Evolutionary conservation across 2,329 filamentous ascomycete species (phyloP).

Genomic region (Alternaria dauci): DNA sequence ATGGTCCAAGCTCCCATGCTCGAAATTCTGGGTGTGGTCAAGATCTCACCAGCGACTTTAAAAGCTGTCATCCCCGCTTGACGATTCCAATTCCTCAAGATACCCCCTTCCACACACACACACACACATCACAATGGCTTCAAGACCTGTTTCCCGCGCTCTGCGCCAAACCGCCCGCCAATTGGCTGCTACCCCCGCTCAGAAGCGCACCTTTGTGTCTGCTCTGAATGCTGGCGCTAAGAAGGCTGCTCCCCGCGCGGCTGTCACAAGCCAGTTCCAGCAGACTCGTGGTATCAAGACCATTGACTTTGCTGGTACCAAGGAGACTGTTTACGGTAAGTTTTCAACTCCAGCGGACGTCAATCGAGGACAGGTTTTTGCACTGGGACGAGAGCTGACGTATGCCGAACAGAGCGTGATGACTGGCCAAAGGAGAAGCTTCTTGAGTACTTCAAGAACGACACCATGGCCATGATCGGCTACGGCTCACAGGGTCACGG

Average conservation of each 20-base stretch:
- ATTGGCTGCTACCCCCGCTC: slow-evolving; percentile 60
- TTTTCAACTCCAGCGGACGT: slow-evolving; percentile 16
- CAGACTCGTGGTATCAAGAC: slow-evolving; percentile 92
- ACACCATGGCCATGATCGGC: slow-evolving; percentile 98
- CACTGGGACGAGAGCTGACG: slow-evolving; percentile 34
- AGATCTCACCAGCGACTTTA: slow-evolving; percentile 26
- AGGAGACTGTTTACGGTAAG: slow-evolving; percentile 93
- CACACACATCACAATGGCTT: slow-evolving; percentile 71
- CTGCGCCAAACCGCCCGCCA: slow-evolving; percentile 66
- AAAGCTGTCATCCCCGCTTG: slow-evolving; percentile 37
- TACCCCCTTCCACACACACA: slow-evolving; percentile 47
- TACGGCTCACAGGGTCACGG: slow-evolving; percentile 99
- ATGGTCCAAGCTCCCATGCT: slow-evolving; percentile 25
- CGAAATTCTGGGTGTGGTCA: slow-evolving; percentile 15
- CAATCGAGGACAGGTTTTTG: background rate
- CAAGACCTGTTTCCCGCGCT: slow-evolving; percentile 73
- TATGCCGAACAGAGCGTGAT: slow-evolving; percentile 75
- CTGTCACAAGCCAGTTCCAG: slow-evolving; percentile 64
- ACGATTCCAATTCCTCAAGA: slow-evolving; percentile 35
- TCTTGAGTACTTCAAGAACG: slow-evolving; percentile 99
- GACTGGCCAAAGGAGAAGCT: slow-evolving; percentile 99
- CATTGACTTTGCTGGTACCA: slow-evolving; percentile 95
- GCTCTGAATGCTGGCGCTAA: slow-evolving; percentile 58
- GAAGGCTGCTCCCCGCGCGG: slow-evolving; percentile 57
- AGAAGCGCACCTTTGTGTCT: slow-evolving; percentile 67